Conservation (phyloP, 169 alveolate genomes). For the Plasmodium blacklocki region DNA sequence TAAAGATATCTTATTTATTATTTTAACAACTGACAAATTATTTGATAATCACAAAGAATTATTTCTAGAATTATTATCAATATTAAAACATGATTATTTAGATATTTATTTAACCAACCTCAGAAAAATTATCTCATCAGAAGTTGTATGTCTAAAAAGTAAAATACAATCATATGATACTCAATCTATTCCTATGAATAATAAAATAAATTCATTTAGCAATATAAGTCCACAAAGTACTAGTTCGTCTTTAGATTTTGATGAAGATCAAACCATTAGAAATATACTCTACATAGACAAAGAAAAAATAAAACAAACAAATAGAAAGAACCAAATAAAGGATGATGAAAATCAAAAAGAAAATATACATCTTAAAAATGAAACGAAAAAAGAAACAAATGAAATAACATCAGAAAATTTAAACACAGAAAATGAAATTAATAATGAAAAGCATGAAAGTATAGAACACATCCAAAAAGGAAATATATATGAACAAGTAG, state of each 20-base stretch:
- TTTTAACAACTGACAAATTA: constrained; percentile 57
- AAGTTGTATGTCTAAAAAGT: constrained; percentile 38
- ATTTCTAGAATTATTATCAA: constrained; percentile 51
- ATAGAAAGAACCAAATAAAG: background rate
- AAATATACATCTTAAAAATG: background rate
- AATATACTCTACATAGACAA: constrained; percentile 2
- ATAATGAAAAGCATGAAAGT: background rate
- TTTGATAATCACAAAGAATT: constrained; percentile 67
- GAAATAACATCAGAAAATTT: background rate
- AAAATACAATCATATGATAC: constrained; percentile 37
- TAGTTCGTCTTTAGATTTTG: constrained; percentile 40
- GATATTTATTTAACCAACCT: constrained; percentile 46
- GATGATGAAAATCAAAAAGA: background rate
- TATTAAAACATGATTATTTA: constrained; percentile 41
- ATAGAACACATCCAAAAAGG: background rate
- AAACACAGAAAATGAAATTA: background rate
- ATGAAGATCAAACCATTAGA: constrained; percentile 1
- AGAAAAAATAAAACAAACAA: background rate
- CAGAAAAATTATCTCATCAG: constrained; percentile 60
- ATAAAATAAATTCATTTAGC: background rate
- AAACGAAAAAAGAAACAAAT: background rate
- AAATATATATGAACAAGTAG: background rate
- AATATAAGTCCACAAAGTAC: constrained; percentile 20
- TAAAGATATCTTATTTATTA: constrained; percentile 51
- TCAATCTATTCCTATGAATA: background rate